Base-by-base conservation (phyloP, 306 rosid species). In the Lathyrus tuberosus region DNA sequence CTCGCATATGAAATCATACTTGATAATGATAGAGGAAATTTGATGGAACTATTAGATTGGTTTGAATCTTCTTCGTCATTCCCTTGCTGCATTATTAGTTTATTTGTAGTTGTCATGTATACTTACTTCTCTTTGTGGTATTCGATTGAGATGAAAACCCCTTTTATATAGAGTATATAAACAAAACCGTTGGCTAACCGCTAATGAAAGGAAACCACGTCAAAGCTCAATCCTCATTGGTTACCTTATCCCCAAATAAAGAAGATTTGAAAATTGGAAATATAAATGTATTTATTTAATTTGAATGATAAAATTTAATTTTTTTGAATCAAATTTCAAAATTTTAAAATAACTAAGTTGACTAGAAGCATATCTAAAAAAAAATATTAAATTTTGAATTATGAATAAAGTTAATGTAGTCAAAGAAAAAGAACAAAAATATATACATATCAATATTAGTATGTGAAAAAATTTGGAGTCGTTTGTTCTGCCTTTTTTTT, bases 221-320 rank as follows among this genome's bases (percentile, higher is more conserved):
- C 67, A 40, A 18, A 40, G 11, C 64, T 38, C 16, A 31, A 10
- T 62, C 5, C 3, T 31, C 30, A 38, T 62, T 62, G 67, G 67
- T 40, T 20, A n/a, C 42, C 38, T 30, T 11, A 31, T 58, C 42
- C 12, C 67, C 33, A 10, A 18, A 18, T 11, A 40, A 0, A 17
- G 26, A 62, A 18, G 26, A 9, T 3, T 26, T 9, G 1, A 10
- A 30, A 28, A 30, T 66, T 9, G 6, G 6, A 47, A 46, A 16
- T 1, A 2, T 4, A 13, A 16, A 47, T 3, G 8, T 24, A 47
- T 66, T 48, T 16, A 13, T 47, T 47, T 47, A 47, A 47, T 7
- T 46, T 30, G 59, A 10, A 8, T 5, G 7, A 30, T 46, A 46
- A 30, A 30, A 9, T 58, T 17, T 22, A 66, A 9, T 31, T 3